Evolutionary conservation across 164 flowering plant species (phyloP).

Genomic region (Liriodendron chinense): DNA sequence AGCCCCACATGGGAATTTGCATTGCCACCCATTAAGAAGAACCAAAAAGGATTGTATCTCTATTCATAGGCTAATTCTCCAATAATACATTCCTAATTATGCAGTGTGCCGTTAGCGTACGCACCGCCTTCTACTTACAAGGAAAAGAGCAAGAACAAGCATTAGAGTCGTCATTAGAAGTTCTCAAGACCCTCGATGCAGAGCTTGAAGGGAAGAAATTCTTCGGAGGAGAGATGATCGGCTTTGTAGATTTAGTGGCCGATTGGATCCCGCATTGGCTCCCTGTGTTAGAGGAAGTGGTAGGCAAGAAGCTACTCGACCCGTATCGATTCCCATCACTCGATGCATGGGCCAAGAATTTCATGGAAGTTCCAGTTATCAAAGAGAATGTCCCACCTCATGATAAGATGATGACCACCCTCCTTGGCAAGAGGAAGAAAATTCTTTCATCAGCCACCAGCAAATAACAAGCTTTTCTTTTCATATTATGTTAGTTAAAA

Average conservation of each 20-base stretch:
- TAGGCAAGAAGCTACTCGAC: constrained; percentile 3
- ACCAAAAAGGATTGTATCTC: neutral
- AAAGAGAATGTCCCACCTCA: constrained; percentile 2
- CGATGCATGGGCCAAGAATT: constrained; percentile 4
- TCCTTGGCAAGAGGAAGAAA: neutral
- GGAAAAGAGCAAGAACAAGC: constrained; percentile 32
- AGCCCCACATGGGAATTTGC: too few species aligned
- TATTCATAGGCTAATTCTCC: too few species aligned
- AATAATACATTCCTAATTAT: neutral
- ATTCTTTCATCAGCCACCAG: neutral
- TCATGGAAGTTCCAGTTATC: constrained; percentile 4
- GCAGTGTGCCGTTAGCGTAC: neutral
- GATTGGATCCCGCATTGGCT: constrained; percentile 12
- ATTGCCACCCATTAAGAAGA: too few species aligned
- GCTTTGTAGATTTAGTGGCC: neutral
- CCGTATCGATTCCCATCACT: constrained; percentile 1
- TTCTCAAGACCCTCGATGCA: constrained; percentile 4
- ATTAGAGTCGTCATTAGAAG: constrained; percentile 17
- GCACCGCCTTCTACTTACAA: constrained; percentile 1
- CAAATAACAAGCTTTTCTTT: too few species aligned
- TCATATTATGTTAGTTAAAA: neutral
- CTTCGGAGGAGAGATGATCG: constrained; percentile 12
- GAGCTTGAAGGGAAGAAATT: constrained; percentile 5
- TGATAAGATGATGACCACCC: neutral
- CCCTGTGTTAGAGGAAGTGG: constrained; percentile 4